Evolutionary conservation across 2,329 filamentous ascomycete species (phyloP), one percentile per base, ranked within the genome.

Genomic region (Fusarium stilboides): DNA sequence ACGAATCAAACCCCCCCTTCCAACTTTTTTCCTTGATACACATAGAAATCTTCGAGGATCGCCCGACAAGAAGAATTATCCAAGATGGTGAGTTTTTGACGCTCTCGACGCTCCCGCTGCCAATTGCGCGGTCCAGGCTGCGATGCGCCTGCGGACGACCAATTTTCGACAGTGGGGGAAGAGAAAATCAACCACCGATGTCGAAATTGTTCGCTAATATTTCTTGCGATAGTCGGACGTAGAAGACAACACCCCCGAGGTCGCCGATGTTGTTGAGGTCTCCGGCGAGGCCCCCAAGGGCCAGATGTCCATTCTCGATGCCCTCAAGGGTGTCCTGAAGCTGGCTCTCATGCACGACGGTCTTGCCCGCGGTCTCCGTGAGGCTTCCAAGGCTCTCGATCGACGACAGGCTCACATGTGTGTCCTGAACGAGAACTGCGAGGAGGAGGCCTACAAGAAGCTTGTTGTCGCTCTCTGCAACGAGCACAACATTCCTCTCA

Each of bases 401-500:
- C 92, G 96, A 81, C 94, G 96, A 81, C 93, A 99, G 88, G 96
- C 96, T 67, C 96, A 99, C 89, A 98, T 99, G 94, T 99, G 96
- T 85, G 96, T 99, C 77, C 91, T 99, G 79, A 99, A 99, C 91
- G 96, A 99, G 91, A 92, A 92, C 76, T 99, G 96, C 89, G 96
- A 99, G 89, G 96, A 99, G 91, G 96, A 99, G 87, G 95, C 96
- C 76, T 99, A 99, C 91, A 99, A 99, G 94, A 99, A 99, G 92
- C 91, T 99, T 75, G 95, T 99, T 79, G 93, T 98, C 77, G 96
- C 96, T 71, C 92, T 99, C 68, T 99, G 96, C 93, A 93, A 92
- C 73, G 96, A 99, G 91, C 96, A 99, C 89, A 98, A 98, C 91
- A 99, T 99, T 80, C 96, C 96, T 75, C 88, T 99, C 79, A 99